Evolutionary conservation across 73 alveolate genomes (phyloP).

Genomic region (Tetrahymena thermophila): DNA sequence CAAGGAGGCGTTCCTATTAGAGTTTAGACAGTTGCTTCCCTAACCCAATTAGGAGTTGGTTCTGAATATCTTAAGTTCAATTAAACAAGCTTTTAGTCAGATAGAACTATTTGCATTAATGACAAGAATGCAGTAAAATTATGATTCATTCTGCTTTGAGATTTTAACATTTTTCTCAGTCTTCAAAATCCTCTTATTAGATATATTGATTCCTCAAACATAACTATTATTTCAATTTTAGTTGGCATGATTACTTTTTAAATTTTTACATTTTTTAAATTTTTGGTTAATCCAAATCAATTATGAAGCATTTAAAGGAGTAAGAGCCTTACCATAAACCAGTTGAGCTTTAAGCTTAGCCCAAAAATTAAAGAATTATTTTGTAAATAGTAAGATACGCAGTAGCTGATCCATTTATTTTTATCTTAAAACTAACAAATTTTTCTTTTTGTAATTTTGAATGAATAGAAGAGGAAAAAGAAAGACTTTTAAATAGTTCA

Average conservation of each 20-base stretch:
- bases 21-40: conserved; percentile 4
- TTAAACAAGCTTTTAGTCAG: neutral
- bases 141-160: neutral
- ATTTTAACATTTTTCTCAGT: neutral
- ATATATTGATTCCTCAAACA: neutral
- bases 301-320: neutral
- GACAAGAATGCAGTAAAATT: neutral
- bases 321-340: neutral
- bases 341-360: neutral
- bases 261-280: neutral
- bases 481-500: neutral
- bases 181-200: neutral
- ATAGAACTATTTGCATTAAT: neutral
- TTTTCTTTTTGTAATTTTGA: neutral
- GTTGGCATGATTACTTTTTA: neutral
- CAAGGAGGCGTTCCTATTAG: conserved; percentile 6
- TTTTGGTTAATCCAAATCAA: neutral
- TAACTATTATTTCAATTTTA: neutral
- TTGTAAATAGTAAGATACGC: neutral
- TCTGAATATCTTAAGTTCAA: neutral
- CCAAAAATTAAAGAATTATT: neutral
- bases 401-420: conserved; percentile 2
- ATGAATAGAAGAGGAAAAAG: neutral
- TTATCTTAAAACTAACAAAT: conserved; percentile 41
- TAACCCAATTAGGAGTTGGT: neutral